Conservation (phyloP, 306 rosid species). For the Aeschynomene evenia region DNA sequence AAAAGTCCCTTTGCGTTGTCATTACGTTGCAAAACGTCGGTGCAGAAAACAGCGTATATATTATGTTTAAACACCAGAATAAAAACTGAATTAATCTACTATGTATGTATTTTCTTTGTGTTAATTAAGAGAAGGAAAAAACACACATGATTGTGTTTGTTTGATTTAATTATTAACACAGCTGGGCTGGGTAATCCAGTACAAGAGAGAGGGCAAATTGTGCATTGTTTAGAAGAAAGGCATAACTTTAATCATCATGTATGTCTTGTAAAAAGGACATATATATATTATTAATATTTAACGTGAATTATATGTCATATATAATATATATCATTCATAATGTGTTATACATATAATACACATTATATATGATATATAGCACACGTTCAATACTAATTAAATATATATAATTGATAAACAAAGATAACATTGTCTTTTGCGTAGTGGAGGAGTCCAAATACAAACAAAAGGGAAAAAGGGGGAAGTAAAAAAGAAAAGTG, state of each 20-base stretch:
- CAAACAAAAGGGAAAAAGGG: constrained; percentile 32
- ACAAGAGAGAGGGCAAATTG: constrained; percentile 18
- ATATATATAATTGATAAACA: too few relatives aligned
- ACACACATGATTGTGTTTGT: too few relatives aligned
- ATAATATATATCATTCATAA: too few relatives aligned
- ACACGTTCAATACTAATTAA: too few relatives aligned
- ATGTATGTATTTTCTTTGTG: neutral
- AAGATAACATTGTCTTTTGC: constrained; percentile 39
- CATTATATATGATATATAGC: too few relatives aligned
- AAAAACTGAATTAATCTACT: neutral
- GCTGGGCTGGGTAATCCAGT: neutral
- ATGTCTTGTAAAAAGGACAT: neutral
- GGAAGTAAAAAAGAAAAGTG: constrained; percentile 36
- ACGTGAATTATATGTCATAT: too few relatives aligned
- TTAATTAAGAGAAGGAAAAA: neutral
- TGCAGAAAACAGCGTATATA: neutral
- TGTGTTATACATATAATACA: too few relatives aligned
- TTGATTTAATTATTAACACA: neutral
- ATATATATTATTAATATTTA: neutral
- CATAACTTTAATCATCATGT: constrained; percentile 38
- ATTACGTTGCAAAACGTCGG: too few relatives aligned
- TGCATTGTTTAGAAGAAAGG: constrained; percentile 44
- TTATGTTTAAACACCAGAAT: neutral
- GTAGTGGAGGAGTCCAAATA: constrained; percentile 38
- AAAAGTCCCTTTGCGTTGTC: too few relatives aligned